These are phyloP conservation scores for Heterococcus sp. DNA, from an alignment of 108 stramenopile genomes.

Conservation along the genomic window DNA sequence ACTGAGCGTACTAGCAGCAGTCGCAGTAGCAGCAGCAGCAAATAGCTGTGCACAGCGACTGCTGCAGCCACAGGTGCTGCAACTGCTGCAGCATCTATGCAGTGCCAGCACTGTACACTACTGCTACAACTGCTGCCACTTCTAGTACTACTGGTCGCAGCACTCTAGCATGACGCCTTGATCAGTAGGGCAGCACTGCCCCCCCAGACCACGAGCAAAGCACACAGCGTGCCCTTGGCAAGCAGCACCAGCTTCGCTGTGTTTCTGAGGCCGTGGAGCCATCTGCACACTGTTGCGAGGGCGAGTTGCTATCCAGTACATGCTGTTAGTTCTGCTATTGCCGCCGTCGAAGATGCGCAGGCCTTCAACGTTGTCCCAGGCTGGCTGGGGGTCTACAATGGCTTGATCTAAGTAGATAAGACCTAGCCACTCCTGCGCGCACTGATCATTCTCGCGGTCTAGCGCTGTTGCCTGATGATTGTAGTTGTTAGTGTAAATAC, in stretches of 20 bases:
- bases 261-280: background rate
- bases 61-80: too few relatives aligned
- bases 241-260: background rate
- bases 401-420: background rate
- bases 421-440: background rate
- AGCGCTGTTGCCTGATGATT: too few relatives aligned
- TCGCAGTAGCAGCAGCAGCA: too few relatives aligned
- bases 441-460: too few relatives aligned
- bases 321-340: background rate
- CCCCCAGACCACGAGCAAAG: background rate
- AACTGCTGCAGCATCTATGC: too few relatives aligned
- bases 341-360: background rate
- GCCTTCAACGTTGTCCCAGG: background rate
- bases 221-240: background rate
- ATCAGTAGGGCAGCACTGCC: background rate
- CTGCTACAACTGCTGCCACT: too few relatives aligned
- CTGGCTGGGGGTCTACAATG: background rate
- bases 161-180: background rate
- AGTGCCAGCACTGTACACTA: too few relatives aligned
- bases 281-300: background rate
- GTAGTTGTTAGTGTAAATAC: too few relatives aligned
- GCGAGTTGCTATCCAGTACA: background rate
- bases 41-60: too few relatives aligned
- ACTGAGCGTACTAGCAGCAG: too few relatives aligned
- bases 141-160: background rate